Conservation (phyloP, 176 grass and related monocot genomes). For the Oryza longistaminata region DNA sequence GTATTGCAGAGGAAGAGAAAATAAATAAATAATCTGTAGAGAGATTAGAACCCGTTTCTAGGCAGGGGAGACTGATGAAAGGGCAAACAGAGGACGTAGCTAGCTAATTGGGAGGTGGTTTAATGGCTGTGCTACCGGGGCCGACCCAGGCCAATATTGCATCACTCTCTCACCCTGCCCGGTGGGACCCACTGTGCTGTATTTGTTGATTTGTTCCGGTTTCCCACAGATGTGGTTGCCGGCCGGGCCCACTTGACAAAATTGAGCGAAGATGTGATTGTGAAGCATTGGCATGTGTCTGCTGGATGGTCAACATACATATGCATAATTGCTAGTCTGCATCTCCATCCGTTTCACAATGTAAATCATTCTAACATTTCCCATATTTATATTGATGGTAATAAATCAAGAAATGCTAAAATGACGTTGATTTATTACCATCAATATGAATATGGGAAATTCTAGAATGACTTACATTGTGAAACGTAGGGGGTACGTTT, state of each 20-base stretch:
- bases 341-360: no score
- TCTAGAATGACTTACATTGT: no score
- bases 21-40: no score
- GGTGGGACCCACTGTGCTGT: not conserved
- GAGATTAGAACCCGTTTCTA: no score
- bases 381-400: no score
- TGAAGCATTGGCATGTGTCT: not conserved
- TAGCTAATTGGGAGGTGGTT: conserved; percentile 22
- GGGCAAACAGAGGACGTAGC: not conserved
- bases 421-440: no score
- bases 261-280: not conserved
- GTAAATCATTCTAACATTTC: no score
- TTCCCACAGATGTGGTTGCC: not conserved
- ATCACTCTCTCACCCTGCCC: not conserved
- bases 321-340: not conserved
- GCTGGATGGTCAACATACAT: not conserved
- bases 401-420: no score
- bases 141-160: not conserved
- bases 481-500: no score
- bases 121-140: conserved; percentile 17
- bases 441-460: no score
- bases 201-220: not conserved
- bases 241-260: not conserved
- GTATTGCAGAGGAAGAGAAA: no score
- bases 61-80: no score